phyloP scores from a whole-genome alignment of 1,284 basidiomycete genomes.

The Sphagnurus paluster region DNA sequence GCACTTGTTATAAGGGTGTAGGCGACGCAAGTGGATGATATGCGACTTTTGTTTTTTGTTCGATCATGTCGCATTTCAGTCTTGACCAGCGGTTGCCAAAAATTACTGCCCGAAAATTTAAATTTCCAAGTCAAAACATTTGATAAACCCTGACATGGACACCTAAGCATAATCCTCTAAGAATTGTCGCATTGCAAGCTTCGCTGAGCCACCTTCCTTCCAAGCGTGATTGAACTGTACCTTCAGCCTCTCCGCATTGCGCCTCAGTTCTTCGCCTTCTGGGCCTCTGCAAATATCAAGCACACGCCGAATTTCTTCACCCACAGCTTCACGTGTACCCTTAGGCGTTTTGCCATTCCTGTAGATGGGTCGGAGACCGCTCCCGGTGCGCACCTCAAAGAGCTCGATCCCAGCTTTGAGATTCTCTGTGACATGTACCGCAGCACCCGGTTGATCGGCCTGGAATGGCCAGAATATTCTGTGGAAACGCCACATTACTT shows the following conservation, averaged over 20 bases:
- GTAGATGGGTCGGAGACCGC: conserved; percentile 11
- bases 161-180: not conserved
- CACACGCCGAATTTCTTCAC: conserved; percentile 13
- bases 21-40: too few species aligned
- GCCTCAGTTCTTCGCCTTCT: conserved; percentile 13
- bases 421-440: conserved; percentile 15
- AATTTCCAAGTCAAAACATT: too few species aligned
- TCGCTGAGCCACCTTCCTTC: conserved; percentile 11
- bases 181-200: conserved; percentile 2
- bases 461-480: conserved; percentile 27
- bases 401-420: too few species aligned
- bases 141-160: too few species aligned
- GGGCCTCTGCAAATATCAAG: conserved; percentile 11
- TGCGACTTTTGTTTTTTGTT: too few species aligned
- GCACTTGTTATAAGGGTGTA: too few species aligned
- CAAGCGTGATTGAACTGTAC: conserved; percentile 6
- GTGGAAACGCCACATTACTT: not conserved
- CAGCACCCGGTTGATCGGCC: conserved; percentile 21
- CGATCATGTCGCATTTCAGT: too few species aligned
- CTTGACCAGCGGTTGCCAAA: too few species aligned
- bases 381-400: conserved; percentile 22
- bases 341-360: conserved; percentile 4
- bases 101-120: too few species aligned
- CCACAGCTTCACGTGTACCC: conserved; percentile 17
- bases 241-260: conserved; percentile 12